Base-by-base conservation (phyloP, 179 eudicot genomes). In the Spinacia oleracea region DNA sequence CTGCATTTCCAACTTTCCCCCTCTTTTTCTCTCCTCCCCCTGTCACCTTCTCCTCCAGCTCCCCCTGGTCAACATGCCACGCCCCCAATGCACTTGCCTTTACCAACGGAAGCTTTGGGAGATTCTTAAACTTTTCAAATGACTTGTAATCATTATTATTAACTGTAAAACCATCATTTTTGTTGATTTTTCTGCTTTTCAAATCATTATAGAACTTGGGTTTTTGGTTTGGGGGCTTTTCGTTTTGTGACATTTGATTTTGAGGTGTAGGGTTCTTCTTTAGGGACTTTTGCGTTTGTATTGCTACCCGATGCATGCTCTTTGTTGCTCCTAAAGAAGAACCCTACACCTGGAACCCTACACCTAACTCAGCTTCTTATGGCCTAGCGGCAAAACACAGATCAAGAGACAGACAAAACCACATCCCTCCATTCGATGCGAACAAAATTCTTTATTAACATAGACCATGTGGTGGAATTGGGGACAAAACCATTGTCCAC, bases 61-160 rank as follows among this genome's bases (percentile, higher is more conserved):
- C 94, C 3, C 63, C 87, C 20, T 80, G 84, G 34, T 96, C 97
- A 11, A 21, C 83, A 40, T 91, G 76, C 99, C 99, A 96, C 58
- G 86, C 79, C 29, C 90, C 90, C 81, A 89, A 59, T 2, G 82
- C 82, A 58, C 86, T 88, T 5, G 92, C 90, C 78, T 92, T 96
- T 84, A 91, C 86, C 82, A 96, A 79, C 3, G 98, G 94, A 46
- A 96, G 88, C 84, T 90, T 93, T 21, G 98, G 93, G 0, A 93
- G 86, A 21, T 89, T 88, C 86, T 88, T 93, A 32, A 77, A 91
- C 83, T 77, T 95, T n/a, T 86, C 92, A 73, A 73, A 86, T 23
- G 77, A 80, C 72, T 68, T 91, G 1, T 29, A 43, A 71, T 73
- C 77, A 16, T 76, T 56, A n/a, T 60, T 76, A 16, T 59, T 32